Percentiles rank a stretch among this genome's conserved stretches.
These are phyloP conservation scores for Parsonsia alboflavescens DNA, from an alignment of 257 asterid species.

Conservation along the genomic window DNA sequence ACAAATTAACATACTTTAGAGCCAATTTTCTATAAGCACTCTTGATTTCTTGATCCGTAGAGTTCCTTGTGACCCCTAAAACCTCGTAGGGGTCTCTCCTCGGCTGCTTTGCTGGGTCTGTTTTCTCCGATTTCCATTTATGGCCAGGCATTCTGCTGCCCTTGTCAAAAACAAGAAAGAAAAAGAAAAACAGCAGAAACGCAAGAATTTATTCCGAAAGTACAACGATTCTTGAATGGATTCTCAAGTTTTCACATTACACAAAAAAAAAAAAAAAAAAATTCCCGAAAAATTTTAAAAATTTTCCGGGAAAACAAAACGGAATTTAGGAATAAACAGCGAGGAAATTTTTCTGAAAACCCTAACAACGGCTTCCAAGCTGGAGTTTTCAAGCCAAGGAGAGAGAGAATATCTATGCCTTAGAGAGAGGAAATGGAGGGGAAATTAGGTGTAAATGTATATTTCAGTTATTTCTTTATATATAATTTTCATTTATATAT, in stretches of 20 bases:
- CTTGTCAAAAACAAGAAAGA: neutral
- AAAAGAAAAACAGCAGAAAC: neutral
- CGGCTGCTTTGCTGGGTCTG: conserved; percentile 54
- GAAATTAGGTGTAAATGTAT: conserved; percentile 33
- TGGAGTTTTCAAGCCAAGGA: conserved; percentile 21
- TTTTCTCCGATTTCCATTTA: conserved; percentile 67
- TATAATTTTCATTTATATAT: neutral
- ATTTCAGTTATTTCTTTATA: neutral
- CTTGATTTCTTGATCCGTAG: conserved; percentile 95
- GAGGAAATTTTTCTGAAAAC: conserved; percentile 20
- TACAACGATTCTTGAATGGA: neutral
- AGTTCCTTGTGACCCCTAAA: conserved; percentile 69
- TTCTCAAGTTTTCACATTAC: conserved; percentile 1
- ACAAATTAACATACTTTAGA: conserved; percentile 54
- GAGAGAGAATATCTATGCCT: conserved; percentile 11
- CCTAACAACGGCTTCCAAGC: conserved; percentile 25
- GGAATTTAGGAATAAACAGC: neutral
- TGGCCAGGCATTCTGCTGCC: conserved; percentile 60
- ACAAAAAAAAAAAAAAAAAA: too few species aligned
- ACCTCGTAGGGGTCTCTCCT: conserved; percentile 96
- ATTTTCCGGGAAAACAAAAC: neutral
- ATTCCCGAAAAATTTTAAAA: neutral
- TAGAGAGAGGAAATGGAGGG: conserved; percentile 43
- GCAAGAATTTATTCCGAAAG: neutral
- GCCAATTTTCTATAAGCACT: conserved; percentile 86